Evolutionary conservation across 305 asterid species (phyloP), one percentile per base, ranked within the genome.

Genomic region (Fraxinus sp.): DNA sequence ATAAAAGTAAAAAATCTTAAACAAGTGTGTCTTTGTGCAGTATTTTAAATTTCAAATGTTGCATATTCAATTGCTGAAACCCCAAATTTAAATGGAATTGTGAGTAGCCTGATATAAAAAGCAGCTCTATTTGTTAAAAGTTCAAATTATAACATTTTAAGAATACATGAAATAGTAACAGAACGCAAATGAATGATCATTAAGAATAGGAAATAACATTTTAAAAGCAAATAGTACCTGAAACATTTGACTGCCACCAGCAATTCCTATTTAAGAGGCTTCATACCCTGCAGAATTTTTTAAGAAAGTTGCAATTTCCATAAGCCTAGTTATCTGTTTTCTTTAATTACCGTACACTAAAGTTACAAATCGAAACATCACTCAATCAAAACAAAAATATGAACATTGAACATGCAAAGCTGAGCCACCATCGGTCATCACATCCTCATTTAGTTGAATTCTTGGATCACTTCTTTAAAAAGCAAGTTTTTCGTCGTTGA

Each of bases 251-350:
- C 71, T 35, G 76, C 83, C 16, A 72, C 80, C 82, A 46, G 46
- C 52, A 41, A 77, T 59, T 87, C 85, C 89, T 92, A 92, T 83
- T 91, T 92, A 82, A 92, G 95, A 46, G 93, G 94, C 90, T 88
- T 92, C 90, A 91, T 83, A 79, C 94, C 95, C 97, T 92, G 83
- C 37, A 35, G 75, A 57, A 80, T 75, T 75, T 46, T 79, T 81
- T 32, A 6, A 37, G 79, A 81, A 84, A 75, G 41, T 81, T 37
- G 81, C 57, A 71, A 76, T 43, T 18, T 79, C 43, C 30, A 32
- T 74, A 35, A 81, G 78, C 9, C 49, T 13, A 28, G 68, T 24
- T 64, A 37, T 39, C 13, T 43, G 73, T 80, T 57, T 83, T 43
- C 43, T 30, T 64, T 11, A 8, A 24, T 64, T 76, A 26, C 16